Conservation (phyloP, 2,329 filamentous ascomycete species). For the Cordyceps fumosorosea region DNA sequence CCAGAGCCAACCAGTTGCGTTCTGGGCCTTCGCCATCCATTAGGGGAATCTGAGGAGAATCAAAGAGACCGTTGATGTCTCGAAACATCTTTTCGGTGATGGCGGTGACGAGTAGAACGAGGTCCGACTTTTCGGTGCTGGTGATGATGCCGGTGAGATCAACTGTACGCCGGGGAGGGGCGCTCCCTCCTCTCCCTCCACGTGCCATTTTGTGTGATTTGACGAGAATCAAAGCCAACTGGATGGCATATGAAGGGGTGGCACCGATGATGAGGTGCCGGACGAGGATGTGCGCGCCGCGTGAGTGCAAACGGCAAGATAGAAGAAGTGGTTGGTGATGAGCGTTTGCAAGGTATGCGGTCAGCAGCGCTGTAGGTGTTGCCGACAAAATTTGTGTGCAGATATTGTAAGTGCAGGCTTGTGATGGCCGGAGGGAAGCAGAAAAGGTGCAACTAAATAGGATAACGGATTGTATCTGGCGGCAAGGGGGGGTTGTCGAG, state of each 20-base stretch:
- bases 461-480: neutral
- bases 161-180: conserved; percentile 36
- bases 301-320: neutral
- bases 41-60: conserved; percentile 34
- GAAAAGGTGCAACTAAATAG: neutral
- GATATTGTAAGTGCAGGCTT: neutral
- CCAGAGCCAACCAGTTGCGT: conserved; percentile 30
- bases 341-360: neutral
- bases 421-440: neutral
- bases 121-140: conserved; percentile 42
- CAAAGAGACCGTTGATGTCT: conserved; percentile 46
- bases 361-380: no score
- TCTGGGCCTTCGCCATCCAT: conserved; percentile 24
- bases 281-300: neutral
- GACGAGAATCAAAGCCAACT: neutral
- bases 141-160: conserved; percentile 46
- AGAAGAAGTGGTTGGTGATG: neutral
- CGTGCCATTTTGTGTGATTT: conserved; percentile 30
- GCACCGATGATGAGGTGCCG: neutral
- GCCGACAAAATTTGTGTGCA: neutral
- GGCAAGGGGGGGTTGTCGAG: neutral
- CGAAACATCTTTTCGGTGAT: conserved; percentile 51
- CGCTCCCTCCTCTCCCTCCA: conserved; percentile 29
- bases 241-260: conserved; percentile 8
- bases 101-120: conserved; percentile 43